phyloP scores from a whole-genome alignment of 2,329 filamentous ascomycete species.

The Fusarium sp. region DNA sequence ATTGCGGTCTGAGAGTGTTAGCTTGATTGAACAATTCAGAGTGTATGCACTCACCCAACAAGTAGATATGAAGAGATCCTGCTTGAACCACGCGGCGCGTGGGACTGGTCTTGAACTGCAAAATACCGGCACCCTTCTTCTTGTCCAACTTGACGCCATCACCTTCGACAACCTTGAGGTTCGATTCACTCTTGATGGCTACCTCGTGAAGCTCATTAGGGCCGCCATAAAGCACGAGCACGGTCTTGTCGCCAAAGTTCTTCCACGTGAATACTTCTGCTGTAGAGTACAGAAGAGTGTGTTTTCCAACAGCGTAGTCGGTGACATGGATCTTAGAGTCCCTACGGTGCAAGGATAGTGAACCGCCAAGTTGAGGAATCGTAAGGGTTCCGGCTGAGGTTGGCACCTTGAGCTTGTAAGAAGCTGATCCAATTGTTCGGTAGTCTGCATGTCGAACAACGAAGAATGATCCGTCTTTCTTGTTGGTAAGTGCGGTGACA shows the following conservation, averaged over 20 bases:
- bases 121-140: conserved; percentile 32
- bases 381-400: conserved; percentile 64
- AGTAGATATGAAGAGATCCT: conserved; percentile 56
- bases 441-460: conserved; percentile 75
- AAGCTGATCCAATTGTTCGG: conserved; percentile 64
- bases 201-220: conserved; percentile 72
- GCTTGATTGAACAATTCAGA: accelerated
- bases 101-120: conserved; percentile 49
- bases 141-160: conserved; percentile 43
- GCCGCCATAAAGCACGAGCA: conserved; percentile 72
- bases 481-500: conserved; percentile 69
- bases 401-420: conserved; percentile 71
- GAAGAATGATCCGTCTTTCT: conserved; percentile 67
- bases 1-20: conserved; percentile 62
- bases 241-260: conserved; percentile 66
- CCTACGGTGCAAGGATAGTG: conserved; percentile 67
- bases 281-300: conserved; percentile 72
- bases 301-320: conserved; percentile 72
- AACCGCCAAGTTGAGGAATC: conserved; percentile 68
- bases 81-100: conserved; percentile 49
- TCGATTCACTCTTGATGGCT: conserved; percentile 53
- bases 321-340: conserved; percentile 76
- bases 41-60: conserved; percentile 45
- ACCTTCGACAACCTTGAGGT: conserved; percentile 41
- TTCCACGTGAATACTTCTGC: conserved; percentile 79